Evolutionary conservation across 2,329 filamentous ascomycete species (phyloP).

Genomic region (Claviceps sp.): DNA sequence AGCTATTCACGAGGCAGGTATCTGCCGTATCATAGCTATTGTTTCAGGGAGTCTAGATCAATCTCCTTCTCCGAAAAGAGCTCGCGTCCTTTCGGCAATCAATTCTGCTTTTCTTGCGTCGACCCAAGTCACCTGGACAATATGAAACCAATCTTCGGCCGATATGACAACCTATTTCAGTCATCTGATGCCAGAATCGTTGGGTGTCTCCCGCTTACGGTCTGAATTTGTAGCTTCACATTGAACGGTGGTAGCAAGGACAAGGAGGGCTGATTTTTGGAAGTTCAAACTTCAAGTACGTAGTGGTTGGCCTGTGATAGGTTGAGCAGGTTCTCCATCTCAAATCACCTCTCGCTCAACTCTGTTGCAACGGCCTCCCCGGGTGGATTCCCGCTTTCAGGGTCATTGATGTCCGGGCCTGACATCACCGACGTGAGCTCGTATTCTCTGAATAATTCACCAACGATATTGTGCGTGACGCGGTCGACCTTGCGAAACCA

Average conservation of each 20-base stretch:
- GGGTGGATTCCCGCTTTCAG: conserved; percentile 42
- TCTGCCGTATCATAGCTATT: too few species aligned
- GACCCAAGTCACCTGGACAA: too few species aligned
- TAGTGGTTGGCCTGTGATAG: background rate
- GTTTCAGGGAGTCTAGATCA: too few species aligned
- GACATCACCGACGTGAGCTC: conserved; percentile 47
- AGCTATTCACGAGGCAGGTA: too few species aligned
- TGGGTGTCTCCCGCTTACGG: conserved; percentile 37
- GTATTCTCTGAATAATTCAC: conserved; percentile 10
- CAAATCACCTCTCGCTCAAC: conserved; percentile 55
- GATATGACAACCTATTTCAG: too few species aligned
- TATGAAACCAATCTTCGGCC: too few species aligned
- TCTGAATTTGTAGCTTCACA: conserved; percentile 48
- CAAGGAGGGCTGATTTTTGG: conserved; percentile 36
- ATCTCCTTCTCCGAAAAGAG: too few species aligned
- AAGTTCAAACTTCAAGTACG: conserved; percentile 6
- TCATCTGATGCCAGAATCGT: conserved; percentile 53
- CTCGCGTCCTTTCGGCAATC: too few species aligned
- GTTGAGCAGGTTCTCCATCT: conserved; percentile 45
- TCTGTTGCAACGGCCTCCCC: conserved; percentile 49
- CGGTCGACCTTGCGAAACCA: background rate
- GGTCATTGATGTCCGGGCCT: conserved; percentile 29
- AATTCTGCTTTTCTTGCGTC: too few species aligned
- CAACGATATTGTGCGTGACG: background rate
- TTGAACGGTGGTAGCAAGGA: conserved; percentile 42